Evolutionary conservation across 352 stramenopile genomes (phyloP).

Genomic region (Phytophthora pisi): DNA sequence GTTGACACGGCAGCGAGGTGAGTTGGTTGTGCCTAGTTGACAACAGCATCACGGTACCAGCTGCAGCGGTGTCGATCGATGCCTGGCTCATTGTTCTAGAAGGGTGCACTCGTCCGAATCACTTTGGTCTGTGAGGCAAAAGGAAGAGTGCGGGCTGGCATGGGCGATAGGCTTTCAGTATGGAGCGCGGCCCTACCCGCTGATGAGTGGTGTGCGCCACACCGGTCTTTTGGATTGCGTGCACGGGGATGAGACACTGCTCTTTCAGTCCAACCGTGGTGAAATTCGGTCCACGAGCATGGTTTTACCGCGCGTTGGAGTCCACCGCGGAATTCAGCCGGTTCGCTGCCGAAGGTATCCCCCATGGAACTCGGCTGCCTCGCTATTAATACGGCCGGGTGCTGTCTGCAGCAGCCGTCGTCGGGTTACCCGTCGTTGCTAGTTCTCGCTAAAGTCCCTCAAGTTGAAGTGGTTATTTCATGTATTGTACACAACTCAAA

Average conservation of each 20-base stretch:
- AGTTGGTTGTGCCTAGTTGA: background rate
- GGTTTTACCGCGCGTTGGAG: no score
- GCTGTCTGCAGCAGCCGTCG: no score
- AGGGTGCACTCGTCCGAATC: background rate
- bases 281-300: no score
- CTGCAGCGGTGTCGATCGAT: slow-evolving; percentile 5
- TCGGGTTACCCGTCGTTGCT: no score
- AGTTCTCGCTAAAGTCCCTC: no score
- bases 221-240: slow-evolving; percentile 17
- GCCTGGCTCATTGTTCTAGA: slow-evolving; percentile 25
- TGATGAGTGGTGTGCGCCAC: slow-evolving; percentile 4
- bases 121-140: slow-evolving; percentile 6
- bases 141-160: slow-evolving; percentile 18
- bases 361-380: no score
- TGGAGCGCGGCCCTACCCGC: background rate
- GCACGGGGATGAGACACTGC: slow-evolving; percentile 11
- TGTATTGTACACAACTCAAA: background rate
- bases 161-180: slow-evolving; percentile 1
- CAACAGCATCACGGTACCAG: no score
- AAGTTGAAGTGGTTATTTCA: slow-evolving; percentile 6
- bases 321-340: no score
- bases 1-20: background rate
- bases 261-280: no score
- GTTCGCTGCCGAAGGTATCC: no score
- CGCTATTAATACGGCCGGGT: no score